Evolutionary conservation across 805 yeast genomes (phyloP).

Genomic region (Candida corydali): DNA sequence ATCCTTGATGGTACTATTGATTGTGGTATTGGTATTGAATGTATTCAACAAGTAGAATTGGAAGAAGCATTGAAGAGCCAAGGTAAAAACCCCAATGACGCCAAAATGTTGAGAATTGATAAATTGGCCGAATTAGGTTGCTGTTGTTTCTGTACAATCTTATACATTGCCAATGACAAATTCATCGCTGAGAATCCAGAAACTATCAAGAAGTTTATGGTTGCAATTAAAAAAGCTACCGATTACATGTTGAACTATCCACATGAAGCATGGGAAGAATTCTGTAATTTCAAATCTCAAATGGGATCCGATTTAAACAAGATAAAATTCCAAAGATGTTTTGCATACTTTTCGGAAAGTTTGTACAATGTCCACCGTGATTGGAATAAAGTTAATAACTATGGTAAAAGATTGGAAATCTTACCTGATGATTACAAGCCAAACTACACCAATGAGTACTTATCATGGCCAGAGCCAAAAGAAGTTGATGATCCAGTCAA

Average conservation of each 20-base stretch:
- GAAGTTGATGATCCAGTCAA: conserved; percentile 34
- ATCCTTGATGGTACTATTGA: conserved; percentile 53
- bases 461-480: conserved; percentile 46
- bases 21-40: conserved; percentile 57
- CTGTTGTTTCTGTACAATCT: conserved; percentile 55
- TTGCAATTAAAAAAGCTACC: conserved; percentile 49
- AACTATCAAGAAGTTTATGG: conserved; percentile 41
- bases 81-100: conserved; percentile 44
- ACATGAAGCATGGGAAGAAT: conserved; percentile 43
- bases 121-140: conserved; percentile 54
- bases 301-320: conserved; percentile 37
- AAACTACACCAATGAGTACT: conserved; percentile 48
- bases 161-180: conserved; percentile 50
- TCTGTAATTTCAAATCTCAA: conserved; percentile 44
- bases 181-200: conserved; percentile 45
- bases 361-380: conserved; percentile 52
- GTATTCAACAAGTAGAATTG: conserved; percentile 56
- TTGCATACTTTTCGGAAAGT: conserved; percentile 51
- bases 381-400: conserved; percentile 53
- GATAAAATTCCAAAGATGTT: conserved; percentile 50
- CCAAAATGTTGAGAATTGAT: conserved; percentile 55
- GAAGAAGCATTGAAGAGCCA: conserved; percentile 44
- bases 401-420: conserved; percentile 51
- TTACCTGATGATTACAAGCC: conserved; percentile 46
- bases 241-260: conserved; percentile 44